Percentiles rank a stretch among this genome's conserved stretches.
Conservation (phyloP, 2,329 filamentous ascomycete genomes). For the Paracoccidioides lutzii region DNA sequence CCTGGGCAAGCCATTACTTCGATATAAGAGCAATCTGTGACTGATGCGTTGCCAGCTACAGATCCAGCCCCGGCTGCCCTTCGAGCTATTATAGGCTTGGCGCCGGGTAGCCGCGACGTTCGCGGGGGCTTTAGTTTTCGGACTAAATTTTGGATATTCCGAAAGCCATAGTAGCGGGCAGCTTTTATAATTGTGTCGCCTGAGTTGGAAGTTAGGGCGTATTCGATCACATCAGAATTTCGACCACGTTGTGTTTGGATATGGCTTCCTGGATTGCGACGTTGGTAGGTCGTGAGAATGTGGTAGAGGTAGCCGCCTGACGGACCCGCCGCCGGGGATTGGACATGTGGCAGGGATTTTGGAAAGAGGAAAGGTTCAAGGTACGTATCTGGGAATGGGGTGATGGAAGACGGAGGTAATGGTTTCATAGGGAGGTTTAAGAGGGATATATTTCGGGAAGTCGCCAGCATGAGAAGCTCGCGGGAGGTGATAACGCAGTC, state of each 20-base stretch:
- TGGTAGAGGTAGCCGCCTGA: conserved; percentile 85
- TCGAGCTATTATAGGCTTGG: conserved; percentile 32
- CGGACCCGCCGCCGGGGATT: conserved; percentile 51
- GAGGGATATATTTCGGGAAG: conserved; percentile 66
- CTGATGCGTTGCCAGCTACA: conserved; percentile 7
- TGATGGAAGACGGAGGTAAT: conserved; percentile 33
- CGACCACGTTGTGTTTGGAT: conserved; percentile 63
- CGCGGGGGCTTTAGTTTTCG: conserved; percentile 75
- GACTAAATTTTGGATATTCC: conserved; percentile 96
- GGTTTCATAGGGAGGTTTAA: conserved; percentile 52
- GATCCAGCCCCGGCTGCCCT: conserved; percentile 16
- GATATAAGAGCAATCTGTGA: conserved; percentile 71
- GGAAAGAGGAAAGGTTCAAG: conserved; percentile 66
- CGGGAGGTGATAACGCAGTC: conserved; percentile 97
- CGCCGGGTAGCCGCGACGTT: conserved; percentile 67
- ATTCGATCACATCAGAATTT: conserved; percentile 86
- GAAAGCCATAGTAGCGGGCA: conserved; percentile 90
- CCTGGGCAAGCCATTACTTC: conserved; percentile 99
- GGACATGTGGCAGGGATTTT: conserved; percentile 19
- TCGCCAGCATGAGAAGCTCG: conserved; percentile 80
- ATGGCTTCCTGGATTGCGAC: conserved; percentile 55
- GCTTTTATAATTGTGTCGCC: conserved; percentile 57
- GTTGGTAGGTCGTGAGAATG: conserved; percentile 62
- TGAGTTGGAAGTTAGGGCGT: conserved; percentile 48
- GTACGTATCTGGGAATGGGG: conserved; percentile 58